Evolutionary conservation across 805 yeast species (phyloP).

Genomic region (Schizosaccharomyces cryophilus): DNA sequence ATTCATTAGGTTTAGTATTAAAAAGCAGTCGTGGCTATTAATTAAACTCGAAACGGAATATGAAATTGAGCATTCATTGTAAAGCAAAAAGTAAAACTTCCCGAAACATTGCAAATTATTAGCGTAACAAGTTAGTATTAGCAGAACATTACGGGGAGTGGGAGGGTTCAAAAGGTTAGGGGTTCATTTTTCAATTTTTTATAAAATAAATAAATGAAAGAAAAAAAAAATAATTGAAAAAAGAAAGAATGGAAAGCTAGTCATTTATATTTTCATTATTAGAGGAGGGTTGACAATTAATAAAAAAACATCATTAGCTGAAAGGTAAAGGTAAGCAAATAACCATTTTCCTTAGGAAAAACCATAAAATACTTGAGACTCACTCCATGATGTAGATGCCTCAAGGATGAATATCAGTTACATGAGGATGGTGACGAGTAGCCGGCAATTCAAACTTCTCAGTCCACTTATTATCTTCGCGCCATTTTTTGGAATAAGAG

Average conservation of each 20-base stretch:
- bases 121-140: no score
- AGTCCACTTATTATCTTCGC: background rate
- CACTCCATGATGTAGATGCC: background rate
- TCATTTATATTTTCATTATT: no score
- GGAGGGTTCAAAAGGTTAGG: background rate
- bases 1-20: no score
- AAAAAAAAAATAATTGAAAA: background rate
- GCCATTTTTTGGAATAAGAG: background rate
- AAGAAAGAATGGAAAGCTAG: background rate
- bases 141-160: no score
- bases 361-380: no score
- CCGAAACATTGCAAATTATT: no score
- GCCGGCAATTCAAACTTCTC: background rate
- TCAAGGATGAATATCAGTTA: background rate
- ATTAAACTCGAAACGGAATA: no score
- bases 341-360: no score
- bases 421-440: background rate
- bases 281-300: background rate
- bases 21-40: no score
- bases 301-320: background rate
- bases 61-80: no score
- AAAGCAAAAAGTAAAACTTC: no score
- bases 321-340: no score
- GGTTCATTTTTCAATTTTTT: background rate
- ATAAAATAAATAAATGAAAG: background rate